Evolutionary conservation across 345 rosid genomes (phyloP), one percentile per base, ranked within the genome.

Genomic region (Jatropha curcas): DNA sequence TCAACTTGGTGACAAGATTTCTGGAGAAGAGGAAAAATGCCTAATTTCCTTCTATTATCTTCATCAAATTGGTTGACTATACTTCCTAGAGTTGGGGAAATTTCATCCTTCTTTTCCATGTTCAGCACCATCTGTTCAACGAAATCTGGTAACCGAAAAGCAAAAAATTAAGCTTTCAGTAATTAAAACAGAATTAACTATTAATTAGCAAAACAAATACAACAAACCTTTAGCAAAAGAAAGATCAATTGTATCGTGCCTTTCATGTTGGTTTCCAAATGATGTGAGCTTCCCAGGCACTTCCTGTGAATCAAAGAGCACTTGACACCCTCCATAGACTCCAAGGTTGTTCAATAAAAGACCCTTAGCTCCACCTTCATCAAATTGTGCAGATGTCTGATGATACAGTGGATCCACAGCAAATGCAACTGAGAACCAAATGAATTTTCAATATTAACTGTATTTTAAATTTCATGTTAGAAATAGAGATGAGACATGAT

Each of bases 351-450:
- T 94, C 77, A 92, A 81, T 78, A 94, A 68, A 57, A 94, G 87
- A 68, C 95, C 98, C 82, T 84, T 92, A 35, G 92, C 98, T 79
- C 98, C 98, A 71, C 98, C 98, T 88, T 90, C 98, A 78, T 94
- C 98, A 80, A 92, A 92, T 78, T 92, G 95, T 68, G 98, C 98
- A 68, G 98, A 90, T 57, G 98, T 92, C 78, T 94, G 98, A 77
- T 90, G 97, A 84, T 94, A 94, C 57, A 94, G 85, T 19, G 98
- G 98, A 85, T 92, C 98, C 80, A 94, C 98, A 2, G 93, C 87
- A 84, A 94, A 92, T 59, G 98, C 95, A 87, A 81, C 98, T 94
- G 84, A 55, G 73, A 84, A 70, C 51, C 57, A 62, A 76, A 76
- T 25, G 24, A 65, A 79, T 58, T 13, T 22, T 35, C 30, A 55